These are phyloP conservation scores for Aspergillus viridinutans DNA, from an alignment of 2,329 filamentous ascomycete genomes.

Conservation along the genomic window DNA sequence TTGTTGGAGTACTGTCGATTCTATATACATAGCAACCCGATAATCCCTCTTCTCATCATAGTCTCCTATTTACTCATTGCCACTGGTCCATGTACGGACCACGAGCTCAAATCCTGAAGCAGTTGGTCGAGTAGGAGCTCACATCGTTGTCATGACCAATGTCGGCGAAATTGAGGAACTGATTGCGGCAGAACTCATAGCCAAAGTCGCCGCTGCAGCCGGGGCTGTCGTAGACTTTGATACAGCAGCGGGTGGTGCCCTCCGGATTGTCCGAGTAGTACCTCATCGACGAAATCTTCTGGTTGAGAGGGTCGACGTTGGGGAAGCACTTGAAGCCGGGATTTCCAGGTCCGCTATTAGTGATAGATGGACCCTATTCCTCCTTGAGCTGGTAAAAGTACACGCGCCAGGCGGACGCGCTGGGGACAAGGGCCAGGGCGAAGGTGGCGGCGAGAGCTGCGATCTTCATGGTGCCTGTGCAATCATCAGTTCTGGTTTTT, in stretches of 20 bases:
- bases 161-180: neutral
- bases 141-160: neutral
- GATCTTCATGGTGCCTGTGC: neutral
- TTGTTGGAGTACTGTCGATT: too few relatives aligned
- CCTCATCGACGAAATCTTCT: constrained; percentile 1
- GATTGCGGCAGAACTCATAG: neutral
- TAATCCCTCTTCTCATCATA: too few relatives aligned
- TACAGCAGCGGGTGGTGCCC: constrained; percentile 1
- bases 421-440: neutral
- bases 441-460: neutral
- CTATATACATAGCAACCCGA: too few relatives aligned
- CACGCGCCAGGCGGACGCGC: neutral
- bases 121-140: neutral
- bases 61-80: too few relatives aligned
- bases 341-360: neutral
- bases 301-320: constrained; percentile 2
- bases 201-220: neutral
- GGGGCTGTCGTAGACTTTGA: constrained; percentile 1
- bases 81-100: too few relatives aligned
- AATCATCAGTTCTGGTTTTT: neutral
- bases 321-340: neutral
- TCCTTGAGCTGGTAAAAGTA: neutral
- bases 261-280: constrained; percentile 2
- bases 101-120: neutral
- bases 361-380: neutral